Evolutionary conservation across 2,329 filamentous ascomycete genomes (phyloP).

Genomic region (Huntiella omanensis): DNA sequence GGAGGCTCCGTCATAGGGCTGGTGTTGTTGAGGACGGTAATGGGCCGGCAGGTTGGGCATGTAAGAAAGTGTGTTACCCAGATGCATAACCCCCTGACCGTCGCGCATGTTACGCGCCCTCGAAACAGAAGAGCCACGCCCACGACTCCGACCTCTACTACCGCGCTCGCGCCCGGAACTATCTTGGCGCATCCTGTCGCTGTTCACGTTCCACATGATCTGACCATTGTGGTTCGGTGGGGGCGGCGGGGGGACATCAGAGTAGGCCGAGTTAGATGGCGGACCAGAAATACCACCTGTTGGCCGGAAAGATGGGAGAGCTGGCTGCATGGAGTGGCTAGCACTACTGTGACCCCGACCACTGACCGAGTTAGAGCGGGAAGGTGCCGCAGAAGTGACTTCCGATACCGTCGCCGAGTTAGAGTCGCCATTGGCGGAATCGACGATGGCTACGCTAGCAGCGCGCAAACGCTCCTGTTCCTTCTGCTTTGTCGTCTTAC

Average conservation of each 20-base stretch:
- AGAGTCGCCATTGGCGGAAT: background rate
- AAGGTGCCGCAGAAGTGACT: background rate
- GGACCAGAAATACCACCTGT: conserved; percentile 4
- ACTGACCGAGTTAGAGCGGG: conserved; percentile 1
- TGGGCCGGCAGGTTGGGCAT: conserved; percentile 10
- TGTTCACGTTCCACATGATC: conserved; percentile 11
- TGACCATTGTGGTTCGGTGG: conserved; percentile 11
- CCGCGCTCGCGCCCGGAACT: conserved; percentile 7
- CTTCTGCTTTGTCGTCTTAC: conserved; percentile 4
- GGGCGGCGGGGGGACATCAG: background rate
- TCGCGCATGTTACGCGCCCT: background rate
- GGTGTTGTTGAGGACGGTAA: conserved; percentile 2
- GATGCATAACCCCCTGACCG: background rate
- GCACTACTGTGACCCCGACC: conserved; percentile 1
- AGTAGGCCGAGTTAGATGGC: conserved; percentile 1
- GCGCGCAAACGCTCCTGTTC: background rate
- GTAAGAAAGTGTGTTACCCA: conserved; percentile 5
- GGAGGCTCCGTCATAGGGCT: background rate
- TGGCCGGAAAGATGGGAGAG: background rate
- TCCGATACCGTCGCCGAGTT: background rate
- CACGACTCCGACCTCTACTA: background rate
- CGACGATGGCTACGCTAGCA: background rate
- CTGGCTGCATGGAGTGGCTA: background rate
- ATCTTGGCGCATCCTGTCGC: conserved; percentile 2
- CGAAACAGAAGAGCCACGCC: background rate